Evolutionary conservation across 768 basidiomycete species (phyloP), one percentile per base, ranked within the genome.

Genomic region (Amanita muscaria): DNA sequence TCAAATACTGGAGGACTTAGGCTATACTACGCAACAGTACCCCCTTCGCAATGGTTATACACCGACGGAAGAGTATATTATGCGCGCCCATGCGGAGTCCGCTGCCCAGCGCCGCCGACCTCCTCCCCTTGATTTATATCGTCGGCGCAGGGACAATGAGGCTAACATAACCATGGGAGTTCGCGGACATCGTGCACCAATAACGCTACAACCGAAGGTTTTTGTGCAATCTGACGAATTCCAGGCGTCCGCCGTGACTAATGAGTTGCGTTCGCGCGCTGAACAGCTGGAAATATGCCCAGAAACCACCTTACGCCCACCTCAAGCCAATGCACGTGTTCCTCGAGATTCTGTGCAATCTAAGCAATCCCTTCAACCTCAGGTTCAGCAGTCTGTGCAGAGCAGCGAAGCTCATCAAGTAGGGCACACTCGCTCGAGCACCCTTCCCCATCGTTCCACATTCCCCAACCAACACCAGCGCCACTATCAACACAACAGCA

Each of bases 31-130:
- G n/a, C 46, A 40, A 23, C 39, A 40, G 30, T 42, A 41, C 31
- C 40, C 38, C 10, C 19, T 40, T 16, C 38, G 46, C 16, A 47
- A 42, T 42, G 83, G 83, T 2, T 86, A 78, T 50, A 86, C 83
- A 0, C 67, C 80, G 2, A 67, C 82, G 0, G 83, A 86, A 56
- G 76, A 81, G 58, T 72, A 76, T 49, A 76, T 85, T 40, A 72
- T 86, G 56, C 79, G 77, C 60, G 49, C 79, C 60, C 65, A 70
- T 60, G 58, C 67, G 3, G 64, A 71, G 47, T 58, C 55, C 11
- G 49, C 59, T 21, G 51, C 54, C 7, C 49, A 53, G 42, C 49
- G 61, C 7, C 57, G 65, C 6, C 57, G 64, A 5, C 67, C 66
- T 22, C 56, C 60, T 5, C 65, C 67, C 37, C 53, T 70, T 29